Percentiles rank a stretch among this genome's conserved stretches.
Evolutionary conservation across 345 rosid genomes (phyloP).

Genomic region (Aethionema arabicum): DNA sequence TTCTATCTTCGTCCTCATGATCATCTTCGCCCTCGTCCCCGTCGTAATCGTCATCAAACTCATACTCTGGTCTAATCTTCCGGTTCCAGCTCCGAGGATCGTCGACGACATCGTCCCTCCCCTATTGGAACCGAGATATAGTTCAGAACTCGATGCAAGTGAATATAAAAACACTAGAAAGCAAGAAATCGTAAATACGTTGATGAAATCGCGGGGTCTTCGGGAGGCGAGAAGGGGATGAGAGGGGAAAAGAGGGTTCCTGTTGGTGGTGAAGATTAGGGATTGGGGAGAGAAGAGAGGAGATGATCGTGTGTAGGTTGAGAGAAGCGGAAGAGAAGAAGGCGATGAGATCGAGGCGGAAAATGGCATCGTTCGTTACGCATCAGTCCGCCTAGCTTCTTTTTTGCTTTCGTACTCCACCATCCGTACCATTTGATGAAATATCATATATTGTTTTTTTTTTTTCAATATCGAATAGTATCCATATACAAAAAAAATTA

Average conservation of each 20-base stretch:
- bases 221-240: constrained; percentile 32
- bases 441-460: no score
- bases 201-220: constrained; percentile 38
- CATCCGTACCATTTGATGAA: no score
- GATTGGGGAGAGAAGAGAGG: constrained; percentile 27
- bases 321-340: constrained; percentile 26
- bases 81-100: constrained; percentile 74
- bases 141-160: background rate
- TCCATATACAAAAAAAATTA: no score
- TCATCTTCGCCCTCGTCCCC: constrained; percentile 55
- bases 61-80: constrained; percentile 49
- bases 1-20: constrained; percentile 74
- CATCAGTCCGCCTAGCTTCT: constrained; percentile 8
- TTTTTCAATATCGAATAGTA: no score
- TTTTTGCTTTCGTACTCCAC: background rate
- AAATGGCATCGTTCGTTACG: constrained; percentile 33
- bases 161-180: background rate
- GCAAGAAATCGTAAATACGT: constrained; percentile 18
- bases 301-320: constrained; percentile 19
- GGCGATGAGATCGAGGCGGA: constrained; percentile 37
- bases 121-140: constrained; percentile 23
- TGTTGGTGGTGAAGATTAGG: constrained; percentile 24
- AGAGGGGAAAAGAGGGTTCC: constrained; percentile 6
- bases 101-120: constrained; percentile 41
- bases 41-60: constrained; percentile 32